A percentile compares a stretch with the other conserved stretches of the same genome.
Evolutionary conservation across 129 eudicot species (phyloP).

Genomic region (Pulicaria dysenterica): DNA sequence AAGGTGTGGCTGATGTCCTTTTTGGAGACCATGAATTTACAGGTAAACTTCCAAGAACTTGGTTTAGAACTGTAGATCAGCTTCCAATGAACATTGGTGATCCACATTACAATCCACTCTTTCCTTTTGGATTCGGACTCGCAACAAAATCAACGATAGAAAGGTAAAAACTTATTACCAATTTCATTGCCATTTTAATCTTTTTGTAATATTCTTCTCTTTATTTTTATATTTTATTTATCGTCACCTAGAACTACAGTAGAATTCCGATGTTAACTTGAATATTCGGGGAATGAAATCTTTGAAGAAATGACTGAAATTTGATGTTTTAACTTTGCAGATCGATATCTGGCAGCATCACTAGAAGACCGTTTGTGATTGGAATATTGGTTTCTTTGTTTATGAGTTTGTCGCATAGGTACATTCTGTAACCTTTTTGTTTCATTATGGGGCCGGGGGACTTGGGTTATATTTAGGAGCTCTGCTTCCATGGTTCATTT

Average conservation of each 20-base stretch:
- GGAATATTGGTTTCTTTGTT: constrained; percentile 37
- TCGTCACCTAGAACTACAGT: neutral
- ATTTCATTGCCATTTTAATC: neutral
- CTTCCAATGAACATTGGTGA: constrained; percentile 73
- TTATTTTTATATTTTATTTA: neutral
- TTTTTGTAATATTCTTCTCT: neutral
- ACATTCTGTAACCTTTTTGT: constrained; percentile 20
- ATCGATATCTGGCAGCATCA: constrained; percentile 38
- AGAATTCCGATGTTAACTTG: neutral
- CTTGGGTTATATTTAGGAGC: constrained; percentile 6
- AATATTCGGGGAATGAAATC: neutral
- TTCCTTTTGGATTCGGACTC: constrained; percentile 64
- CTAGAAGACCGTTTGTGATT: constrained; percentile 27
- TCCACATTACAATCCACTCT: constrained; percentile 60
- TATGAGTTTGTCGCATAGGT: constrained; percentile 30
- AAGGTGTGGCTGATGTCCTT: constrained; percentile 74
- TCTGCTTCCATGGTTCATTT: constrained; percentile 23
- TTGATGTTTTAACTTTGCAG: constrained; percentile 29
- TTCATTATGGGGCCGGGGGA: neutral
- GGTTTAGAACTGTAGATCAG: constrained; percentile 69
- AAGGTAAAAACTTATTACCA: constrained; percentile 23
- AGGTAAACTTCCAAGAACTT: constrained; percentile 61
- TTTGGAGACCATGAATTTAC: constrained; percentile 62
- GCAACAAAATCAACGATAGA: constrained; percentile 34
- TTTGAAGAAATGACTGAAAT: neutral